Evolutionary conservation across 139 green algal species (phyloP).

Genomic region (Chlorella sp.): DNA sequence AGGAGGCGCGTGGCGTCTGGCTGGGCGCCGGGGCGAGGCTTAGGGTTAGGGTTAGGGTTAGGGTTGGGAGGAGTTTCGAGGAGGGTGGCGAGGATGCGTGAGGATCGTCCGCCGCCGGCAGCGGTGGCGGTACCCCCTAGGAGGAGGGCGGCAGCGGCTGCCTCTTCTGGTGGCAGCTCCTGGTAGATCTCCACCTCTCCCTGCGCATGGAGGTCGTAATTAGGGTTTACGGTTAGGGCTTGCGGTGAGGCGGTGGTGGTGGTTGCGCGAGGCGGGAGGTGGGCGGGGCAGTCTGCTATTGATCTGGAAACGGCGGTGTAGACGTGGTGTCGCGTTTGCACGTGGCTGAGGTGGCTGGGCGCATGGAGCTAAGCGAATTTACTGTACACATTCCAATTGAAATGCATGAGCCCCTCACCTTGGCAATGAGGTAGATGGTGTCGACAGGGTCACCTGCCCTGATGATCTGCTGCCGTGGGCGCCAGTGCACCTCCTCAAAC

Average conservation of each 20-base stretch:
- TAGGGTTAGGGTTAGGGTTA: too few relatives aligned
- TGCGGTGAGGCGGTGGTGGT: too few relatives aligned
- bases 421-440: conserved; percentile 24
- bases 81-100: not conserved
- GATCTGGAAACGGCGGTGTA: not conserved
- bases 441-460: conserved; percentile 20
- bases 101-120: too few relatives aligned
- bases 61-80: too few relatives aligned
- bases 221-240: too few relatives aligned
- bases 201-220: too few relatives aligned
- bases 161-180: conserved; percentile 15
- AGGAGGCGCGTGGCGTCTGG: too few relatives aligned
- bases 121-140: not conserved
- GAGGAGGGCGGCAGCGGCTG: not conserved
- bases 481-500: conserved; percentile 1
- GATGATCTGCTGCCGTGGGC: conserved; percentile 16
- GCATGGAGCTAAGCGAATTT: not conserved
- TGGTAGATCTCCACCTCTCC: conserved; percentile 33
- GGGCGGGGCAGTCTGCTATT: not conserved
- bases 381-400: not conserved
- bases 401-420: not conserved
- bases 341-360: not conserved
- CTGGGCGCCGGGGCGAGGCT: too few relatives aligned
- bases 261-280: not conserved
- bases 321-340: not conserved